Conservation (phyloP, 495 filamentous ascomycete genomes). For the Talaromyces ruber region DNA sequence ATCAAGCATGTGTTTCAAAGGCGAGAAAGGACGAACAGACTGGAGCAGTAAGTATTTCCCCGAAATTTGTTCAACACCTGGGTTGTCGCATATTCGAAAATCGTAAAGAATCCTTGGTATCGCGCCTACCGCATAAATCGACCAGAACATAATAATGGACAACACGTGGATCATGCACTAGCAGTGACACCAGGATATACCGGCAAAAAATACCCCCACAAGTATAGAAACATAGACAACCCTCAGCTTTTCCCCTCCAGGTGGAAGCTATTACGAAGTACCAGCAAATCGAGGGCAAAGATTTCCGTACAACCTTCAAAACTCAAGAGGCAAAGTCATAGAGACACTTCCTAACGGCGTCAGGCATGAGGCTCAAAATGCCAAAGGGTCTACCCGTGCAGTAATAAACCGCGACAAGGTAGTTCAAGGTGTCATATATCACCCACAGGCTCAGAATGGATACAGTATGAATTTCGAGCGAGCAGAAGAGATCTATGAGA, state of each 20-base stretch:
- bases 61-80: too few species aligned
- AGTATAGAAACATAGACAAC: not conserved
- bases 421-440: not conserved
- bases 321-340: not conserved
- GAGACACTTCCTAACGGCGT: not conserved
- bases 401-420: not conserved
- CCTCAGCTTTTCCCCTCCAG: not conserved
- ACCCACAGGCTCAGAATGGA: not conserved
- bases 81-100: too few species aligned
- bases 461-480: not conserved
- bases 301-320: not conserved
- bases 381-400: not conserved
- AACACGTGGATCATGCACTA: not conserved
- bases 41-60: too few species aligned
- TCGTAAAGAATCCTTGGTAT: too few species aligned
- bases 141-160: too few species aligned
- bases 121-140: too few species aligned
- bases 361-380: not conserved
- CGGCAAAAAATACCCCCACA: not conserved
- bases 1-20: too few species aligned
- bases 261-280: not conserved
- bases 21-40: too few species aligned
- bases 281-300: not conserved
- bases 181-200: not conserved
- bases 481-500: not conserved